These are phyloP conservation scores for Penicillium turbatum DNA, from an alignment of 495 filamentous ascomycete genomes.

Conservation along the genomic window DNA sequence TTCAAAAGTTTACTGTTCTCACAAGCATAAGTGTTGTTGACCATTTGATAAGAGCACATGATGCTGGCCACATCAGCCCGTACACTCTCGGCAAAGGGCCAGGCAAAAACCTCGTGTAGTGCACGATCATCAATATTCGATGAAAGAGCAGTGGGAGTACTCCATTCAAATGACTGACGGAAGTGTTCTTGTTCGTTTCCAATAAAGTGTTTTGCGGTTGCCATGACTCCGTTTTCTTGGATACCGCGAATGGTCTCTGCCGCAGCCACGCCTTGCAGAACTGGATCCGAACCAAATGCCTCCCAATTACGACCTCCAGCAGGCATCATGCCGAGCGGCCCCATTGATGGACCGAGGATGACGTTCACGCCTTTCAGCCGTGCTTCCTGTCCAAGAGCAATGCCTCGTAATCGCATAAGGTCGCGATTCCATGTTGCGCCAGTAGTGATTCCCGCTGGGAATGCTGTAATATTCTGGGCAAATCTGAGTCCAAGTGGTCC, in stretches of 20 bases:
- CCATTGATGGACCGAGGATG: constrained; percentile 71
- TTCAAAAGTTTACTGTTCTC: constrained; percentile 90
- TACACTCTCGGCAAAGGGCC: constrained; percentile 86
- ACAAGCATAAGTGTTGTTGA: constrained; percentile 89
- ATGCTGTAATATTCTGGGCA: constrained; percentile 70
- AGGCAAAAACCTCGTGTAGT: constrained; percentile 79
- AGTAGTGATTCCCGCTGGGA: constrained; percentile 78
- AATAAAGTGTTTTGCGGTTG: constrained; percentile 78
- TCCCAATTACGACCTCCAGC: constrained; percentile 92
- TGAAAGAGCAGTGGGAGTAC: constrained; percentile 66
- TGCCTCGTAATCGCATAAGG: constrained; percentile 68
- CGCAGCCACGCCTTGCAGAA: constrained; percentile 63
- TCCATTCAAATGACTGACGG: constrained; percentile 71
- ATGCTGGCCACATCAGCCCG: constrained; percentile 81
- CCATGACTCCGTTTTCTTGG: constrained; percentile 74
- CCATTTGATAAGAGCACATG: constrained; percentile 87
- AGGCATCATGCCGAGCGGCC: constrained; percentile 74
- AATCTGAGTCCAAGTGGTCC: constrained; percentile 80
- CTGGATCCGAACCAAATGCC: constrained; percentile 74
- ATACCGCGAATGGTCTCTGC: constrained; percentile 72
- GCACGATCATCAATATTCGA: constrained; percentile 80
- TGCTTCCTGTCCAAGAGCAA: constrained; percentile 65
- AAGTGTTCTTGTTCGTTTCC: constrained; percentile 89
- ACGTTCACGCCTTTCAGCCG: constrained; percentile 70
- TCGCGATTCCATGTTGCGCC: constrained; percentile 85